Evolutionary conservation across 2,329 filamentous ascomycete genomes (phyloP).

Genomic region (Rugonectria rugulosa): DNA sequence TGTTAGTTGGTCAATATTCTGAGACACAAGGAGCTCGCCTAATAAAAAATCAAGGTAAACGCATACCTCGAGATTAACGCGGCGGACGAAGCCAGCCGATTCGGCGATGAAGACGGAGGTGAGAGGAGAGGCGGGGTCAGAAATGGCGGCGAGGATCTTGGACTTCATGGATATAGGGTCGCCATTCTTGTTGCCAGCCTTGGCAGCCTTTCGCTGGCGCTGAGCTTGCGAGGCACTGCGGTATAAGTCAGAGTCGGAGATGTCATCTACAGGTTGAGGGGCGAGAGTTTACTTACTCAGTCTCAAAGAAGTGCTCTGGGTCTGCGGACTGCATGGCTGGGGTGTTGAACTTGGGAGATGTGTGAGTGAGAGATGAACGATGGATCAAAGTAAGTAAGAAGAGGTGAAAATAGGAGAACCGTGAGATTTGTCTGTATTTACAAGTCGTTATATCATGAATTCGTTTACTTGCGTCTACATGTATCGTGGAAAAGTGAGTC

Average conservation of each 20-base stretch:
- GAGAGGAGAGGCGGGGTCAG: conserved; percentile 68
- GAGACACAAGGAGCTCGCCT: background rate
- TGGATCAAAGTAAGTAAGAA: background rate
- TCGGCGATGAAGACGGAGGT: conserved; percentile 80
- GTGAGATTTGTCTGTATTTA: background rate
- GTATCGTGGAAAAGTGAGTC: conserved; percentile 3
- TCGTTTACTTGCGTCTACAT: background rate
- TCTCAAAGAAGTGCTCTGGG: conserved; percentile 89
- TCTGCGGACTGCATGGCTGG: conserved; percentile 72
- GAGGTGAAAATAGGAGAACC: background rate
- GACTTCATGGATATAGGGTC: conserved; percentile 81
- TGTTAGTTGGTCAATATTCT: conserved; percentile 11
- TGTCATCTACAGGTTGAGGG: background rate
- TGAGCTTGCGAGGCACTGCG: conserved; percentile 58
- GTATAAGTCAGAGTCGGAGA: conserved; percentile 6
- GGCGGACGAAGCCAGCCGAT: conserved; percentile 81
- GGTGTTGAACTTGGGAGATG: background rate
- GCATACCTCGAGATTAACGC: conserved; percentile 76
- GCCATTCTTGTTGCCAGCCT: conserved; percentile 79
- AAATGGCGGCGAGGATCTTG: conserved; percentile 80
- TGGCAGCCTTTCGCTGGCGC: conserved; percentile 70
- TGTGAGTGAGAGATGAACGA: background rate
- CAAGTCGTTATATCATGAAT: background rate
- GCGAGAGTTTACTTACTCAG: conserved; percentile 67
- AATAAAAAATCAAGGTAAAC: background rate